Conservation (phyloP, 768 basidiomycete genomes). For the Dioszegia aurantiaca region DNA sequence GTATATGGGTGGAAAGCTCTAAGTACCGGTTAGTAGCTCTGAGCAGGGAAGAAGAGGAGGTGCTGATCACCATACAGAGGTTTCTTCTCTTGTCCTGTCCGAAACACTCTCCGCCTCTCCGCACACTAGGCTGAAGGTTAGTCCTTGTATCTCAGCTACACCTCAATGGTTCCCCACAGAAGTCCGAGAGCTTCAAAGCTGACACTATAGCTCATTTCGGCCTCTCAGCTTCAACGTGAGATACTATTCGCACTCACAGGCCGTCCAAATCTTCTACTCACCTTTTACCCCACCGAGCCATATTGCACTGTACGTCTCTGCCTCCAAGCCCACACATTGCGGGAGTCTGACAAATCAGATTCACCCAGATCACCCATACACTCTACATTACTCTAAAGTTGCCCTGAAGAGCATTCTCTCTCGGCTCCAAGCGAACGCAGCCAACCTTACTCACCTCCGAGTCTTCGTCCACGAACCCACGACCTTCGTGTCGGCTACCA, state of each 20-base stretch:
- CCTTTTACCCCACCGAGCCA: constrained; percentile 9
- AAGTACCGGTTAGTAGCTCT: constrained; percentile 23
- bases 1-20: constrained; percentile 37
- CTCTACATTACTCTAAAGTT: constrained; percentile 19
- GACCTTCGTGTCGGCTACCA: constrained; percentile 1
- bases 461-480: background rate
- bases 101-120: too few species aligned
- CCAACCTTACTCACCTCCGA: constrained; percentile 15
- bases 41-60: too few species aligned
- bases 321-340: background rate
- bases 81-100: too few species aligned
- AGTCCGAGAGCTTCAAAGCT: too few species aligned
- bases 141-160: too few species aligned
- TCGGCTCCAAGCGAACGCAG: constrained; percentile 1
- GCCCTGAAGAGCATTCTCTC: constrained; percentile 20
- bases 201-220: constrained; percentile 24
- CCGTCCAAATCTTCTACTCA: constrained; percentile 27
- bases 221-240: constrained; percentile 35
- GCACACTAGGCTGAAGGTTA: too few species aligned
- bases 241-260: constrained; percentile 36
- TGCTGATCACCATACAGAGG: background rate
- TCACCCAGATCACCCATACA: constrained; percentile 20
- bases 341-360: background rate
- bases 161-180: too few species aligned
- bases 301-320: constrained; percentile 1